Percentiles rank a stretch among this genome's conserved stretches.
Evolutionary conservation across 1,139 yeast species (phyloP).

Genomic region (Zygosaccharomyces pseudobailii): DNA sequence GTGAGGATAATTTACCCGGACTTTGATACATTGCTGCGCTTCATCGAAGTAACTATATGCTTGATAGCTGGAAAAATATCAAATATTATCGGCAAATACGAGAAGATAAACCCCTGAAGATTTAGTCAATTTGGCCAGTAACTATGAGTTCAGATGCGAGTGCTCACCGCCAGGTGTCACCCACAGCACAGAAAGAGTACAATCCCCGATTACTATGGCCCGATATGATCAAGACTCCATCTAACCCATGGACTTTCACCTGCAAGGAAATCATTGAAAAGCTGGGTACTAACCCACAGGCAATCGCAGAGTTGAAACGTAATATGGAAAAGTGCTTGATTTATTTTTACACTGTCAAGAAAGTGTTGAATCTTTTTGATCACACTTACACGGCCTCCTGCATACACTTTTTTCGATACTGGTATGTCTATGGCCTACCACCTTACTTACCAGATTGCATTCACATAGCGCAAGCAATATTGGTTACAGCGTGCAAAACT

Average conservation of each 20-base stretch:
- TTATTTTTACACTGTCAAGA: slow-evolving; percentile 33
- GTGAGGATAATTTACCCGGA: not conserved
- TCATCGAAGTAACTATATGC: not conserved
- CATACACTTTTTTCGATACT: slow-evolving; percentile 32
- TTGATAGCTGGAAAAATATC: not conserved
- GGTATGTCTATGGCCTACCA: slow-evolving; percentile 31
- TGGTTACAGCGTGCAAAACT: slow-evolving; percentile 35
- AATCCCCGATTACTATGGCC: slow-evolving; percentile 34
- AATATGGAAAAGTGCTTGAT: slow-evolving; percentile 33
- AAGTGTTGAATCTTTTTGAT: slow-evolving; percentile 31
- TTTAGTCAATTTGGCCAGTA: no score
- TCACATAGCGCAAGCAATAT: slow-evolving; percentile 32
- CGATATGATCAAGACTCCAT: slow-evolving; percentile 31
- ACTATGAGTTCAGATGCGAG: not conserved
- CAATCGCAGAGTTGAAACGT: slow-evolving; percentile 24
- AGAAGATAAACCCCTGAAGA: not conserved
- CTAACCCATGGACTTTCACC: slow-evolving; percentile 30
- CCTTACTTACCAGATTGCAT: slow-evolving; percentile 26
- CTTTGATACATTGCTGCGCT: not conserved
- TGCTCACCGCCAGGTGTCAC: not conserved
- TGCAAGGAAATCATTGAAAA: slow-evolving; percentile 30
- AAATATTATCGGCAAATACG: no score
- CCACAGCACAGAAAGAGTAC: slow-evolving; percentile 12
- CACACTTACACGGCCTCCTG: slow-evolving; percentile 36
- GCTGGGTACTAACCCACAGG: slow-evolving; percentile 23